phyloP scores from a whole-genome alignment of 192 early-diverging fungal species.

The Backusella parvicylindrica region DNA sequence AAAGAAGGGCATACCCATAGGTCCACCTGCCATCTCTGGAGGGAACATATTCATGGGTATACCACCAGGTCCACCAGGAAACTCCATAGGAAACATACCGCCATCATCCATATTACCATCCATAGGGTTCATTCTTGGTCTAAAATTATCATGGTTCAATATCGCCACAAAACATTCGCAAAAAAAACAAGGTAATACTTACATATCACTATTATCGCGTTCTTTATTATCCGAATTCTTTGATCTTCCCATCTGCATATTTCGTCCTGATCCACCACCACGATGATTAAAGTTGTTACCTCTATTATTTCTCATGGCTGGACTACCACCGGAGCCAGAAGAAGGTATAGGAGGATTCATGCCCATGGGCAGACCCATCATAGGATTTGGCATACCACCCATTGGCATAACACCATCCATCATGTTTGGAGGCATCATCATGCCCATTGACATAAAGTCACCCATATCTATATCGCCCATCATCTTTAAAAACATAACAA shows the following conservation, averaged over 20 bases:
- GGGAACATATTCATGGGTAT: conserved; percentile 35
- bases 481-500: conserved; percentile 18
- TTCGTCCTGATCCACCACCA: not conserved
- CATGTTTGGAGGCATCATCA: conserved; percentile 43
- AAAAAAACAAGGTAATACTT: not conserved
- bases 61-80: conserved; percentile 15
- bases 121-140: conserved; percentile 12
- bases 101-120: conserved; percentile 12
- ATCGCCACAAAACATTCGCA: no score
- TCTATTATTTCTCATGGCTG: conserved; percentile 1
- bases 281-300: not conserved
- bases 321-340: not conserved
- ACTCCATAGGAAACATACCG: conserved; percentile 16
- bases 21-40: conserved; percentile 33
- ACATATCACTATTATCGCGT: conserved; percentile 13
- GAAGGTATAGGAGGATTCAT: not conserved
- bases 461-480: conserved; percentile 46
- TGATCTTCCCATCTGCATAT: conserved; percentile 14
- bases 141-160: no score
- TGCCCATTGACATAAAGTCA: conserved; percentile 38
- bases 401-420: conserved; percentile 35
- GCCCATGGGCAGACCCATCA: conserved; percentile 33
- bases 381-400: conserved; percentile 33
- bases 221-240: conserved; percentile 10
- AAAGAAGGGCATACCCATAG: conserved; percentile 34